Percentiles rank a stretch among this genome's conserved stretches.
Evolutionary conservation across 106 monocot species (phyloP).

Genomic region (Dendrobium huoshanense): DNA sequence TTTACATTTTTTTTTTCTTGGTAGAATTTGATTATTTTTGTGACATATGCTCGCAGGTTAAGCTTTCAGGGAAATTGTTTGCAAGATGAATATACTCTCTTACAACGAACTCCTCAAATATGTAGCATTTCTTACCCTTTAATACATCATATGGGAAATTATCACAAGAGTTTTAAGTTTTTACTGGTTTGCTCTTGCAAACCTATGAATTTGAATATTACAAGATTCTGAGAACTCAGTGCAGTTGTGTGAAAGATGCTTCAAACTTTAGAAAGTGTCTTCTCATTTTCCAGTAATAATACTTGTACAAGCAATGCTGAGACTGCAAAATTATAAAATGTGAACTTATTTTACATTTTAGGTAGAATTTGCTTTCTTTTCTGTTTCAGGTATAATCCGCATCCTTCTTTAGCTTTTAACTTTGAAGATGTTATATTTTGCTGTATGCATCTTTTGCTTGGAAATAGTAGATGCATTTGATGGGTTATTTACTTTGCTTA

Average conservation of each 20-base stretch:
- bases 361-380: neutral
- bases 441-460: neutral
- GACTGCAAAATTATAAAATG: neutral
- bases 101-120: constrained; percentile 36
- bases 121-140: constrained; percentile 19
- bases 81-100: constrained; percentile 37
- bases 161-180: neutral
- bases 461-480: neutral
- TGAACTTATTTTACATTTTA: neutral
- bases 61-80: constrained; percentile 79
- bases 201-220: neutral
- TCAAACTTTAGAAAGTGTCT: too few relatives aligned
- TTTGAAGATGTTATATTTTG: neutral
- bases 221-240: neutral
- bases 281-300: neutral
- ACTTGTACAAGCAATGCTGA: neutral
- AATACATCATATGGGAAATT: neutral
- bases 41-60: constrained; percentile 25
- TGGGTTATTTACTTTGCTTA: too few relatives aligned
- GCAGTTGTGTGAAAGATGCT: neutral
- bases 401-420: neutral
- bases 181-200: neutral
- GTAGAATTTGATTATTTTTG: neutral
- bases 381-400: neutral
- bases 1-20: neutral